These are phyloP conservation scores for Parachaetomium inaequale DNA, from an alignment of 495 filamentous ascomycete genomes.

Conservation along the genomic window DNA sequence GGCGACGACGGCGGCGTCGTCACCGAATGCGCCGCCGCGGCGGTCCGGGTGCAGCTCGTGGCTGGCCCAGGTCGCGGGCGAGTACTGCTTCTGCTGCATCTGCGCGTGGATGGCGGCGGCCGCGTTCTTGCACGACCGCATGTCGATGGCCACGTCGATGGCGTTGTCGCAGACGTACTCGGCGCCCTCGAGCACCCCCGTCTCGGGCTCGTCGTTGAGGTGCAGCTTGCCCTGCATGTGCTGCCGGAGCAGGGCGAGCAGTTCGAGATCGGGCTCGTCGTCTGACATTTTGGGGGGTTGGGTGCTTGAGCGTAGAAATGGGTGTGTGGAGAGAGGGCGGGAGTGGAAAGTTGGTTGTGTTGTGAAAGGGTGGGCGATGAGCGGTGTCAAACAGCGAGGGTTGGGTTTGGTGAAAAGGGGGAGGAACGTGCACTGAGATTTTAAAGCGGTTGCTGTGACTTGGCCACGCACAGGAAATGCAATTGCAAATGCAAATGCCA, in stretches of 20 bases:
- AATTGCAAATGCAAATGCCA: too few relatives aligned
- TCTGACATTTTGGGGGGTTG: slow-evolving; percentile 62
- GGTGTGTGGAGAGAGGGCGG: neutral
- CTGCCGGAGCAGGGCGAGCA: slow-evolving; percentile 81
- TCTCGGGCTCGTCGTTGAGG: slow-evolving; percentile 56
- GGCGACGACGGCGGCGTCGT: slow-evolving; percentile 73
- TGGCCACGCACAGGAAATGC: neutral
- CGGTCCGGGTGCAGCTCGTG: slow-evolving; percentile 79
- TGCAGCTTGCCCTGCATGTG: slow-evolving; percentile 59
- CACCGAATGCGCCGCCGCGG: slow-evolving; percentile 59
- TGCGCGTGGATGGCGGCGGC: slow-evolving; percentile 69
- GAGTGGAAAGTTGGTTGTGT: neutral
- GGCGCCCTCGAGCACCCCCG: slow-evolving; percentile 75
- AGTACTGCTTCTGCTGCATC: slow-evolving; percentile 83
- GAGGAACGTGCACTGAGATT: slow-evolving; percentile 8
- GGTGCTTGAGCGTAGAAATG: neutral
- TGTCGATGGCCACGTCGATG: slow-evolving; percentile 85
- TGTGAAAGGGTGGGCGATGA: neutral
- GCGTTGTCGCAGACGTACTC: slow-evolving; percentile 88
- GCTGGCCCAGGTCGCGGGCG: slow-evolving; percentile 75
- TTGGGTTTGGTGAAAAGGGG: neutral
- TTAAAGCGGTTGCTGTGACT: too few relatives aligned
- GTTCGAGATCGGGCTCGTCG: slow-evolving; percentile 82
- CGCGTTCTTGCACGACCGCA: slow-evolving; percentile 71
- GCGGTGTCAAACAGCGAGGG: neutral